A percentile compares a stretch with the other conserved stretches of the same genome.
Evolutionary conservation across 305 asterid species (phyloP).

Genomic region (Fraxinus velutina): DNA sequence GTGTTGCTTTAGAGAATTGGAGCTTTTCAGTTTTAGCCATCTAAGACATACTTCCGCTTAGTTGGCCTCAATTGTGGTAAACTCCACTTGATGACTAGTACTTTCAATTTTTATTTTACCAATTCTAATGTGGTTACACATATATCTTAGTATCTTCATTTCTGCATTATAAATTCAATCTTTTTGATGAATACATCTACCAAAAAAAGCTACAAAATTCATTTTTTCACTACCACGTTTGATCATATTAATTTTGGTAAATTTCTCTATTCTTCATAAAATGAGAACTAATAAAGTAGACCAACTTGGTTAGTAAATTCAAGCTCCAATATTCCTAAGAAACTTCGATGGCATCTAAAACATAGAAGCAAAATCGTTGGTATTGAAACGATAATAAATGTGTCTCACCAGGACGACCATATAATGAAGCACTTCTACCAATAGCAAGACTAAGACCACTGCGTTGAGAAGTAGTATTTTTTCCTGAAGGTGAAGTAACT

Average conservation of each 20-base stretch:
- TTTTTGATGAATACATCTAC: not conserved
- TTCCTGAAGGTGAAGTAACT: constrained; percentile 31
- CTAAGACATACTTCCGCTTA: not conserved
- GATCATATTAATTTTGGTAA: not conserved
- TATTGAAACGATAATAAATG: not conserved
- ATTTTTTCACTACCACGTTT: not conserved
- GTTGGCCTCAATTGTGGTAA: not conserved
- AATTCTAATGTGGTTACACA: not conserved
- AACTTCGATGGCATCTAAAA: not conserved
- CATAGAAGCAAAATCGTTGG: not conserved
- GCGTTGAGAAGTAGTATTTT: constrained; percentile 38
- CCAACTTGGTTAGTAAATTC: not conserved
- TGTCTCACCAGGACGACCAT: constrained; percentile 44
- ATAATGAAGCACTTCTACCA: constrained; percentile 40
- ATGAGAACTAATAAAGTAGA: not conserved
- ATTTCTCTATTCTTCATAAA: not conserved
- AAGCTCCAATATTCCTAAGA: not conserved
- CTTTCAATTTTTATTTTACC: not conserved
- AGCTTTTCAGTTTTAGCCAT: not conserved
- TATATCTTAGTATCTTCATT: not conserved
- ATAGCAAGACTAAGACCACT: constrained; percentile 79
- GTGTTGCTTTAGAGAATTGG: not conserved
- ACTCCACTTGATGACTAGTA: not conserved
- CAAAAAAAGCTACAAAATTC: not conserved
- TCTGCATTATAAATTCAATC: not conserved